phyloP scores from a whole-genome alignment of 2,329 filamentous ascomycete genomes.

The Xylaria sp. region DNA sequence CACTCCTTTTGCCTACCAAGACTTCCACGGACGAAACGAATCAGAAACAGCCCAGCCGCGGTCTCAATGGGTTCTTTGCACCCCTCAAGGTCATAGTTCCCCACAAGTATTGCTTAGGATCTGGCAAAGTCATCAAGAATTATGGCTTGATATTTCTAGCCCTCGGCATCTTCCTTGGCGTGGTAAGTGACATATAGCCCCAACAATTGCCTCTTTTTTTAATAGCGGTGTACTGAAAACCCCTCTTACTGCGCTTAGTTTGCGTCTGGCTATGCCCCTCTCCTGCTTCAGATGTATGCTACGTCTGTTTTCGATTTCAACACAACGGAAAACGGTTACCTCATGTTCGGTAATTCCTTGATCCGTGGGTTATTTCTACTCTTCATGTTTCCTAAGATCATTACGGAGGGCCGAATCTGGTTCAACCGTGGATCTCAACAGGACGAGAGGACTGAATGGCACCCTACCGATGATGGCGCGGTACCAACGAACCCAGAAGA shows the following conservation, averaged over 20 bases:
- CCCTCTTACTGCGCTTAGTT: conserved; percentile 51
- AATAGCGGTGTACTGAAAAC: not conserved
- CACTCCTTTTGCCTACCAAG: conserved; percentile 54
- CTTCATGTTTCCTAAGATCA: conserved; percentile 63
- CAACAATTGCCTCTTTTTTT: not conserved
- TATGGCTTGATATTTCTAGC: conserved; percentile 73
- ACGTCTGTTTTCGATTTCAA: conserved; percentile 65
- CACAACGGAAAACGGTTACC: conserved; percentile 65
- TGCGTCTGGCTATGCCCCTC: conserved; percentile 74
- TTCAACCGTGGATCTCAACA: conserved; percentile 41
- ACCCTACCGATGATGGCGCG: conserved; percentile 10
- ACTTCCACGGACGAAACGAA: conserved; percentile 27
- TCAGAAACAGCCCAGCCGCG: conserved; percentile 46
- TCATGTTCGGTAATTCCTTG: conserved; percentile 66
- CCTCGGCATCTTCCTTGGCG: conserved; percentile 72
- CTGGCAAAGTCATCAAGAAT: conserved; percentile 64
- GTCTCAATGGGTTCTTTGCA: conserved; percentile 67
- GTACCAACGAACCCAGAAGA: conserved; percentile 42
- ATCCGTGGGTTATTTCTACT: conserved; percentile 66
- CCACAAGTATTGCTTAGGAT: conserved; percentile 61
- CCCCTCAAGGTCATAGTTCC: conserved; percentile 71
- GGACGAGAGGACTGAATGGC: not conserved
- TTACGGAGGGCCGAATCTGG: conserved; percentile 57
- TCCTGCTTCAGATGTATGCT: conserved; percentile 69
- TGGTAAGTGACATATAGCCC: conserved; percentile 54